Evolutionary conservation across 1,284 basidiomycete genomes (phyloP), one percentile per base, ranked within the genome.

Genomic region (Trichosporon ovoides): DNA sequence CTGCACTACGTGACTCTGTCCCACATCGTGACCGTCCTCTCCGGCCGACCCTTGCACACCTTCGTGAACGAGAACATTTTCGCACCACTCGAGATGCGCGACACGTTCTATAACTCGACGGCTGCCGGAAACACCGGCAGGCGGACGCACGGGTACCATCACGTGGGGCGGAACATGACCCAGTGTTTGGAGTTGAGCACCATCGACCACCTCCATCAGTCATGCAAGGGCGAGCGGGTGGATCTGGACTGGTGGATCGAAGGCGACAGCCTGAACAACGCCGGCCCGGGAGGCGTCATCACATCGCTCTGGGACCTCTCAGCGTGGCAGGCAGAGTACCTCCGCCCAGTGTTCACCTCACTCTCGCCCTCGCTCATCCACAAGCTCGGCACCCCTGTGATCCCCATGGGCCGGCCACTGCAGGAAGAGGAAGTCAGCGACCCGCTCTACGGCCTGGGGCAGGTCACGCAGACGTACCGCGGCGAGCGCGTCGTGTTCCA

Each of bases 1-100:
- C 49, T 63, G 33, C 65, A 66, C 53, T 72, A 67, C 53, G 31
- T 60, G 10, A 59, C 64, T 14, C 56, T 71, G 4, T 63, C 63
- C 3, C 53, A 65, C 24, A 55, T 74, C 14, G 62, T 73, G 2
- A 46, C 62, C 11, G 52, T 52, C 16, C 59, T 73, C 24, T 66
- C 66, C 10, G 66, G 65, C 6, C 40, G 56, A 5, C 36, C 68
- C 0, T 65, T 71, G 31, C 53, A 53, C 9, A 58, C 58, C 3
- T 74, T 62, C 49, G 63, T 70, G 20, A 55, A 68, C 10, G 28
- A 51, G 5, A 62, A 71, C 36, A 65, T 77, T 48, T 66, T 73
- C 31, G 61, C 63, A 14, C 70, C 71, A 5, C 57, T 76, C 11
- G 66, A 65, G 1, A 67, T 77, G 70, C 56, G 19, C 3, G 37